phyloP scores from a whole-genome alignment of 768 basidiomycete genomes.

The Dictyophora rubrovolvata region DNA sequence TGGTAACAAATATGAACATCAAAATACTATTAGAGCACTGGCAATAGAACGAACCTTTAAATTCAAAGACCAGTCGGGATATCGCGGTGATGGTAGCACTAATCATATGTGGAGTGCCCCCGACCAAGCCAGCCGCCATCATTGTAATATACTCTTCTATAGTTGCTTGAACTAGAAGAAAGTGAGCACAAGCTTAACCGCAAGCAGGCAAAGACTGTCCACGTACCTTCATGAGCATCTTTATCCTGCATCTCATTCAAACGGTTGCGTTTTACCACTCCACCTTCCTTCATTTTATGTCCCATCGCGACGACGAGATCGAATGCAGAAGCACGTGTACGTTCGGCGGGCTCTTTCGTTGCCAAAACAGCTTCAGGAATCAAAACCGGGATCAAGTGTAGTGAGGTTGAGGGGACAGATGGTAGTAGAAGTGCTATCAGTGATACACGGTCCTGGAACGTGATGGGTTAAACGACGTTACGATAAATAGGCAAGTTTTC shows the following conservation, averaged over 20 bases:
- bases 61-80: constrained; percentile 90
- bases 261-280: constrained; percentile 64
- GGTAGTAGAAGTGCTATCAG: constrained; percentile 63
- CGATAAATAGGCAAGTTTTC: neutral
- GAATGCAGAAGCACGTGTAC: constrained; percentile 80
- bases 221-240: constrained; percentile 30
- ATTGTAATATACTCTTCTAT: constrained; percentile 94
- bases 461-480: constrained; percentile 9
- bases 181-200: constrained; percentile 4
- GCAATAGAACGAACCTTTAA: constrained; percentile 53
- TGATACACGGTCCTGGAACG: constrained; percentile 65
- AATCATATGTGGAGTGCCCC: constrained; percentile 94
- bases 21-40: neutral
- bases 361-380: constrained; percentile 92
- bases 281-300: constrained; percentile 80
- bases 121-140: constrained; percentile 90
- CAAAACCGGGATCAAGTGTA: constrained; percentile 80
- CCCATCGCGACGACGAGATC: constrained; percentile 89
- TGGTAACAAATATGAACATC: constrained; percentile 19
- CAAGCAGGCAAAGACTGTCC: neutral
- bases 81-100: constrained; percentile 93
- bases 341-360: constrained; percentile 95
- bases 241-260: constrained; percentile 81
- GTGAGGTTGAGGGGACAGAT: constrained; percentile 51
- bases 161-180: constrained; percentile 48